A percentile compares a stretch with the other conserved stretches of the same genome.
These are phyloP conservation scores for Neurospora sp. DNA, from an alignment of 495 filamentous ascomycete genomes.

Conservation along the genomic window DNA sequence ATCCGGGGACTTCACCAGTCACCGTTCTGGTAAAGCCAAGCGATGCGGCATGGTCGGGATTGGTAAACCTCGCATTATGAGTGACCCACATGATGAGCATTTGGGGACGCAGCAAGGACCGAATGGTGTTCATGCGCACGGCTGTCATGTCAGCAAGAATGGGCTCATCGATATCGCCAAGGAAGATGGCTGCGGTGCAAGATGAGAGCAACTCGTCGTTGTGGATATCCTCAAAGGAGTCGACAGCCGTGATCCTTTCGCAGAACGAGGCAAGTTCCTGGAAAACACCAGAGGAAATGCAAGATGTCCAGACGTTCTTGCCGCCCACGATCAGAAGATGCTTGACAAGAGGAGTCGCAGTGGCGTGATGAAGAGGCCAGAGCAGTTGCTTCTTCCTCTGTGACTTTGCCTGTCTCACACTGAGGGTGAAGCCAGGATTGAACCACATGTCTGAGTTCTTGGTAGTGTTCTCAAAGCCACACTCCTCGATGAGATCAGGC, in stretches of 20 bases:
- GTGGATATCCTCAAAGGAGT: constrained; percentile 1
- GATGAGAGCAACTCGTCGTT: neutral
- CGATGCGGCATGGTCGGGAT: constrained; percentile 29
- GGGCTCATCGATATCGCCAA: constrained; percentile 28
- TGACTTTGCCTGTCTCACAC: constrained; percentile 25
- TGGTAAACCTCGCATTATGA: constrained; percentile 8
- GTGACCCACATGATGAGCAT: constrained; percentile 35
- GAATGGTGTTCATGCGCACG: constrained; percentile 18
- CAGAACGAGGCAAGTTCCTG: constrained; percentile 13
- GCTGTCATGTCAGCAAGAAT: constrained; percentile 28
- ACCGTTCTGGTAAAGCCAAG: constrained; percentile 35
- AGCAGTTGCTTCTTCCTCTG: constrained; percentile 8
- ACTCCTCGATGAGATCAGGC: constrained; percentile 25
- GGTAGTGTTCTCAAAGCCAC: constrained; percentile 20
- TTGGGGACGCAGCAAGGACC: constrained; percentile 22
- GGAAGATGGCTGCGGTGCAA: constrained; percentile 23
- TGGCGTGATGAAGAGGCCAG: neutral
- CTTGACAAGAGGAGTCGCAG: constrained; percentile 1
- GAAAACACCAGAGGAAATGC: constrained; percentile 11
- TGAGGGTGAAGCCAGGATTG: constrained; percentile 21
- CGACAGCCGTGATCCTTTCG: constrained; percentile 6
- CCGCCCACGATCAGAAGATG: constrained; percentile 28
- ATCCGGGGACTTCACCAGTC: constrained; percentile 28
- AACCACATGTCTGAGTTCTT: constrained; percentile 21
- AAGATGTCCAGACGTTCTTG: constrained; percentile 1